phyloP scores from a whole-genome alignment of 495 filamentous ascomycete genomes.

The Penicillium fimorum region DNA sequence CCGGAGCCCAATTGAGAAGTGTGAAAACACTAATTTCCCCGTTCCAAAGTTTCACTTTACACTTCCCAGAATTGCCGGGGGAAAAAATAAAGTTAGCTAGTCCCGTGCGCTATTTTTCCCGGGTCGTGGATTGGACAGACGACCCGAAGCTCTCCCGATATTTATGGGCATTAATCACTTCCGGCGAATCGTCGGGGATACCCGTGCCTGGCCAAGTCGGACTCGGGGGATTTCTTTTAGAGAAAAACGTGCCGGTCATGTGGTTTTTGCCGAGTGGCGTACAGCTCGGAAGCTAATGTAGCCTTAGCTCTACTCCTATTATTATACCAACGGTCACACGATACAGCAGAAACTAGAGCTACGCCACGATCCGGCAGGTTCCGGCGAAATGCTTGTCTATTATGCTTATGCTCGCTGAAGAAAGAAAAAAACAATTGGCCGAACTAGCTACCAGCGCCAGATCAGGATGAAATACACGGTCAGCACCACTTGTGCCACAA shows the following conservation, averaged over 20 bases:
- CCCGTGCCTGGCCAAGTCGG: not conserved
- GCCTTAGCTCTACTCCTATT: not conserved
- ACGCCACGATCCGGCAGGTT: not conserved
- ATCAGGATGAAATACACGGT: slow-evolving; percentile 53
- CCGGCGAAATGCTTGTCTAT: slow-evolving; percentile 11
- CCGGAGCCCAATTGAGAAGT: slow-evolving; percentile 11
- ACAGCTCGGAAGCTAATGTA: not conserved
- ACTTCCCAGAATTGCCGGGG: not conserved
- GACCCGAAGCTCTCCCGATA: slow-evolving; percentile 19
- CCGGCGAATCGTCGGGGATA: slow-evolving; percentile 16
- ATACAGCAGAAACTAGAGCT: not conserved
- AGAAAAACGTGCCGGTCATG: not conserved
- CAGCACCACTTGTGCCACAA: slow-evolving; percentile 46
- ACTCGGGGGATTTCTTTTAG: too few relatives aligned
- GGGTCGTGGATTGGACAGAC: slow-evolving; percentile 19
- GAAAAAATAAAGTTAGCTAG: slow-evolving; percentile 2
- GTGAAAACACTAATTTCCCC: not conserved
- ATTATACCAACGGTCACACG: not conserved
- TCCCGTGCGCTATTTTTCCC: slow-evolving; percentile 22
- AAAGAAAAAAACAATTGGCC: not conserved
- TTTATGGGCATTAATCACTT: not conserved
- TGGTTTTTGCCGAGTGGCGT: slow-evolving; percentile 2
- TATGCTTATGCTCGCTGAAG: slow-evolving; percentile 22
- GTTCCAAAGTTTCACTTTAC: not conserved
- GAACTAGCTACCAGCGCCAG: slow-evolving; percentile 45